Evolutionary conservation across 1,284 basidiomycete species (phyloP).

Genomic region (Sphaerobolus stellatus): DNA sequence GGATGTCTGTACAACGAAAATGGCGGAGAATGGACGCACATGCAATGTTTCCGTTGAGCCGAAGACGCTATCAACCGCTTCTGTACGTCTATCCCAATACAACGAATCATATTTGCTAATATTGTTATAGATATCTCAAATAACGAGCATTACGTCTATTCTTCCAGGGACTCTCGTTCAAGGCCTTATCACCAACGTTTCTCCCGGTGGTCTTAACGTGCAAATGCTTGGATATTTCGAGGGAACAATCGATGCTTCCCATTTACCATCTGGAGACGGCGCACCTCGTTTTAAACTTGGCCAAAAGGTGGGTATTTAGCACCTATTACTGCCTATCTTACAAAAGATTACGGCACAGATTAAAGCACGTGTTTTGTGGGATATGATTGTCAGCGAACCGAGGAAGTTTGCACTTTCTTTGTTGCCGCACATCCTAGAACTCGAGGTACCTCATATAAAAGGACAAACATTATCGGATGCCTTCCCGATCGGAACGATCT

Average conservation of each 20-base stretch:
- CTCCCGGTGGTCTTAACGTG: constrained; percentile 80
- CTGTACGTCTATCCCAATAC: constrained; percentile 37
- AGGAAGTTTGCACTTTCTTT: constrained; percentile 82
- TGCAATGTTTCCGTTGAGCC: constrained; percentile 61
- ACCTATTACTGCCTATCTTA: background rate
- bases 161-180: constrained; percentile 89
- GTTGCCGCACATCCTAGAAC: constrained; percentile 67
- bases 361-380: constrained; percentile 86
- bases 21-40: constrained; percentile 69
- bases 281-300: constrained; percentile 72
- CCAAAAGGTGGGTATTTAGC: constrained; percentile 56
- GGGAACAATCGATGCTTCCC: constrained; percentile 85
- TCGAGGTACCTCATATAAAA: constrained; percentile 44
- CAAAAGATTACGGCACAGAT: constrained; percentile 37
- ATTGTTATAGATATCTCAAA: constrained; percentile 59
- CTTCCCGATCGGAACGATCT: constrained; percentile 71
- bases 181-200: constrained; percentile 79
- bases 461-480: constrained; percentile 47
- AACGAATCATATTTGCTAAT: constrained; percentile 11
- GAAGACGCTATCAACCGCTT: constrained; percentile 45
- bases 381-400: constrained; percentile 65
- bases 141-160: constrained; percentile 78
- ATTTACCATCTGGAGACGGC: constrained; percentile 57
- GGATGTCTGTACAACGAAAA: constrained; percentile 59
- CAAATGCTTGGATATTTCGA: constrained; percentile 94